These are phyloP conservation scores for Penicillium bovifimosum DNA, from an alignment of 495 filamentous ascomycete species.

Conservation along the genomic window DNA sequence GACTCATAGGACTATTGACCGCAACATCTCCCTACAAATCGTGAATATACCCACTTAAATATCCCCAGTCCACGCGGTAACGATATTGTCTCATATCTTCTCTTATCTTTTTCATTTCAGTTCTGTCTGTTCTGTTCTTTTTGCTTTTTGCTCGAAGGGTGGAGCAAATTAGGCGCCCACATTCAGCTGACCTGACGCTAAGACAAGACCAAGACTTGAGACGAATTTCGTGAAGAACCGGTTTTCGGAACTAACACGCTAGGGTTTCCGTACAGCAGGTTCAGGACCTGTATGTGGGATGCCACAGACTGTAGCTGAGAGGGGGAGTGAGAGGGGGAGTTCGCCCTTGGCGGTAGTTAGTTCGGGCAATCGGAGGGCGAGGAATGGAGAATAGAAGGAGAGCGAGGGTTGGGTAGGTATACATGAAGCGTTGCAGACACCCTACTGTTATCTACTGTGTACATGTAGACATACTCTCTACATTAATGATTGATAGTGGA, in stretches of 20 bases:
- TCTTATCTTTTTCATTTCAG: too few species aligned
- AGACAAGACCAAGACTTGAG: neutral
- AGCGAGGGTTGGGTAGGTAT: neutral
- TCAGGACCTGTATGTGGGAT: too few species aligned
- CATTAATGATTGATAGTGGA: neutral
- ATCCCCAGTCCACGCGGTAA: neutral
- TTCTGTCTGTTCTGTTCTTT: neutral
- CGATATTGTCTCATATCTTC: neutral
- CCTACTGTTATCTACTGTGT: neutral
- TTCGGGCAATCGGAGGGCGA: neutral
- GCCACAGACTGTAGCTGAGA: too few species aligned
- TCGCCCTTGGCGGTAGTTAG: neutral
- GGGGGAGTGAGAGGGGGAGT: neutral
- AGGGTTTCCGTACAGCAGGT: too few species aligned
- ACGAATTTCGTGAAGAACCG: neutral
- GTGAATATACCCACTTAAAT: neutral
- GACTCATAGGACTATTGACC: neutral
- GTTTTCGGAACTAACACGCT: neutral
- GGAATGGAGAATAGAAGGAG: neutral
- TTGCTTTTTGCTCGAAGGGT: neutral
- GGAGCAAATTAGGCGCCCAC: constrained; percentile 17
- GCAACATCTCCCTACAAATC: neutral
- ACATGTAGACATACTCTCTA: neutral
- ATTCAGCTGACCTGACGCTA: constrained; percentile 29
- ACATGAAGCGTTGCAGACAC: neutral